Base-by-base conservation (phyloP, 2,329 filamentous ascomycete genomes). In the Phyllosticta citribraziliensis region DNA sequence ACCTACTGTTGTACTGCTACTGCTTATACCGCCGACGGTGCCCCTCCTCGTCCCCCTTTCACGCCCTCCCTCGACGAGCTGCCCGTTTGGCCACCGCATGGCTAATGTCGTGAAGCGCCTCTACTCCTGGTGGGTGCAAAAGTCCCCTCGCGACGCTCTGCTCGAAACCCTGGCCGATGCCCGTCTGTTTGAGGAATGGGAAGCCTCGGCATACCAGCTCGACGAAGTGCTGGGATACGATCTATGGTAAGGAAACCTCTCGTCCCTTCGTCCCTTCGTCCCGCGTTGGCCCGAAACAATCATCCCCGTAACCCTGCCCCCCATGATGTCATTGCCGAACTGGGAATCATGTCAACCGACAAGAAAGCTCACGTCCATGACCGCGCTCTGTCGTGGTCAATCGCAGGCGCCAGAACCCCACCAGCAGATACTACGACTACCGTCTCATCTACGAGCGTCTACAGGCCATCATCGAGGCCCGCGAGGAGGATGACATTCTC, bases 371-470 rank as follows among this genome's bases (percentile, higher is more conserved):
- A 25, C 59, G 47, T 24, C 19, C 47, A 60, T 53, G 20, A 47
- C 40, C 40, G 14, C 40, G 35, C 35, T 40, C 35, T 14, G 35
- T 14, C 35, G 35, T 14, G 40, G 40, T 47, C 40, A n/a, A n/a
- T 17, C 19, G 35, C 66, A 91, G 89, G 89, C 88, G 91, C 62
- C 88, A 91, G 68, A 89, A 91, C 68, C 85, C 89, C 5, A 86
- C 85, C 10, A 92, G 87, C 66, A 86, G 86, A 68, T 84, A 89
- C 75, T 97, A 96, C 73, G 91, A 96, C 73, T 93, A 90, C 78
- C 82, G 85, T 60, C 84, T 96, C 63, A 94, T 97, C 66, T 83
- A 88, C 69, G 84, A 89, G 70, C 85, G 91, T 20, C 79, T 93
- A 53, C 82, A 86, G 67, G 86, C 85, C 51, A 83, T 95, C 62